phyloP scores from a whole-genome alignment of 1,284 basidiomycete genomes.

The Pseudomicrostroma phylloplanum region DNA sequence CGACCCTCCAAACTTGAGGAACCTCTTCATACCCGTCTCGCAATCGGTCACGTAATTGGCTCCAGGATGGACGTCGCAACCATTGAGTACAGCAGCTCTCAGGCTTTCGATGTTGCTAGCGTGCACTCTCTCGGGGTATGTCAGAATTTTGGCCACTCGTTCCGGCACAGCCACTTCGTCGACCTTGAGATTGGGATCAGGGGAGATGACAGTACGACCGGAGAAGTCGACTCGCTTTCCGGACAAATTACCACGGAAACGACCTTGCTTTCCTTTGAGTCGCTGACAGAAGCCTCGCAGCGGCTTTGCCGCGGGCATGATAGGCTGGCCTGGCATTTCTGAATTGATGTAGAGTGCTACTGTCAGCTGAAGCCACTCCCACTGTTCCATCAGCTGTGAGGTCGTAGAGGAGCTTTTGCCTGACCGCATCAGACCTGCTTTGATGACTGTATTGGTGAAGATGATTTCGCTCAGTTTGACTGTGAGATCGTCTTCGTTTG shows the following conservation, averaged over 20 bases:
- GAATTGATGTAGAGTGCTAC: constrained; percentile 99
- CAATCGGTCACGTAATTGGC: constrained; percentile 78
- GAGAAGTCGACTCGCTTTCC: constrained; percentile 99
- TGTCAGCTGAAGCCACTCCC: constrained; percentile 91
- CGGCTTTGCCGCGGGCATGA: constrained; percentile 44
- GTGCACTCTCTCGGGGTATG: constrained; percentile 93
- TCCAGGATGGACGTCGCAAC: constrained; percentile 85
- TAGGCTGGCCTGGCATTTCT: constrained; percentile 69
- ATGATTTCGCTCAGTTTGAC: constrained; percentile 97
- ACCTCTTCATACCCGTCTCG: constrained; percentile 67
- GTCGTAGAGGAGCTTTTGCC: constrained; percentile 46
- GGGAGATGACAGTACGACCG: constrained; percentile 95
- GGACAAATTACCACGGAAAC: constrained; percentile 95
- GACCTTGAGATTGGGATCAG: constrained; percentile 94
- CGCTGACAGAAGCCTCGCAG: constrained; percentile 84
- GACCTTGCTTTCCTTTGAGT: constrained; percentile 96
- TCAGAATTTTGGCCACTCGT: constrained; percentile 88
- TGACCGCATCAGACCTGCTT: constrained; percentile 72
- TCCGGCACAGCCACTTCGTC: constrained; percentile 82
- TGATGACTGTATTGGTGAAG: constrained; percentile 87
- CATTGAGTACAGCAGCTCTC: constrained; percentile 75
- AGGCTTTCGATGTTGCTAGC: constrained; percentile 79
- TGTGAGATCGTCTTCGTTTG: constrained; percentile 94
- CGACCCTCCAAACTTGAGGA: constrained; percentile 45
- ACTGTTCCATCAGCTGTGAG: constrained; percentile 65